These are phyloP conservation scores for Rhodomyrtus tomentosa DNA, from an alignment of 345 rosid species.

Conservation along the genomic window DNA sequence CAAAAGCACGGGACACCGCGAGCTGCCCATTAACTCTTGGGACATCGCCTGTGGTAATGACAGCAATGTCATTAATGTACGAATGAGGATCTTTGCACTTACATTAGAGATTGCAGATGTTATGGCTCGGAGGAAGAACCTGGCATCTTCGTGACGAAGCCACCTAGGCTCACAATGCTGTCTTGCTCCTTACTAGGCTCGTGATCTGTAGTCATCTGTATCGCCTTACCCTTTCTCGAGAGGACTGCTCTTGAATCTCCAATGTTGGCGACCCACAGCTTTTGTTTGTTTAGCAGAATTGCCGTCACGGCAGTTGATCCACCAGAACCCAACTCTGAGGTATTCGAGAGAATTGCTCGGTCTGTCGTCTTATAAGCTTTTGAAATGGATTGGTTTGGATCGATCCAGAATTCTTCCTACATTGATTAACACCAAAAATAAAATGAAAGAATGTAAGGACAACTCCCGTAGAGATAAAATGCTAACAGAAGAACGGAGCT, in stretches of 20 bases:
- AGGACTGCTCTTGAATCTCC: slow-evolving; percentile 69
- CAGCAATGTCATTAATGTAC: not conserved
- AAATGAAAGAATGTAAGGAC: not conserved
- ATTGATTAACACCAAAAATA: not conserved
- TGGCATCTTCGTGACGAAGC: slow-evolving; percentile 74
- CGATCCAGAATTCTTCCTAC: slow-evolving; percentile 45
- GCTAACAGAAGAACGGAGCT: not conserved
- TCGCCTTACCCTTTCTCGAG: slow-evolving; percentile 41
- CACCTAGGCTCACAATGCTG: slow-evolving; percentile 51
- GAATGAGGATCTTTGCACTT: not conserved
- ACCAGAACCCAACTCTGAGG: slow-evolving; percentile 51
- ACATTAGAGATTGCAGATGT: not conserved
- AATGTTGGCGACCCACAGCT: slow-evolving; percentile 51
- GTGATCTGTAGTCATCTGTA: slow-evolving; percentile 51
- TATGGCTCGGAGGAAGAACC: slow-evolving; percentile 15
- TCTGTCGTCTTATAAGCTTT: slow-evolving; percentile 57
- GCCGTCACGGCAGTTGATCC: slow-evolving; percentile 80
- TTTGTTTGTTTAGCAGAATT: slow-evolving; percentile 38
- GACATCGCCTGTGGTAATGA: slow-evolving; percentile 37
- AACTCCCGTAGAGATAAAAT: not conserved
- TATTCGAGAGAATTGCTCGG: slow-evolving; percentile 43
- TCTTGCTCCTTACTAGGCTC: slow-evolving; percentile 59
- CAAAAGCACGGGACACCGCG: slow-evolving; percentile 67
- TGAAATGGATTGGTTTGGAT: slow-evolving; percentile 26
- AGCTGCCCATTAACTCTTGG: slow-evolving; percentile 65